A percentile compares a stretch with the other conserved stretches of the same genome.
Conservation (phyloP, 495 filamentous ascomycete species). For the Tuber brumale region DNA sequence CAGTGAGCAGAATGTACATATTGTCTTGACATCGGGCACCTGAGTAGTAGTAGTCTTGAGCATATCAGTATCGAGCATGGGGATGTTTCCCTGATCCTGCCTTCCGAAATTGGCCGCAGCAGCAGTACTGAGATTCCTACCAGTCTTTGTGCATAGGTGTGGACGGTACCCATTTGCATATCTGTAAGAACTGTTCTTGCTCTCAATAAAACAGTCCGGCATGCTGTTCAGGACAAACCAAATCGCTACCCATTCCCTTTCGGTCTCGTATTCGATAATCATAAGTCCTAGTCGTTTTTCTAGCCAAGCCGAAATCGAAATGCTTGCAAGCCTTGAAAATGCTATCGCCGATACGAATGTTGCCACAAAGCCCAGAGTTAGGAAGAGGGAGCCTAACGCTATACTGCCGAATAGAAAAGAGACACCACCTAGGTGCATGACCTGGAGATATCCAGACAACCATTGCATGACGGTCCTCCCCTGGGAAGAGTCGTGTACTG, state of each 20-base stretch:
- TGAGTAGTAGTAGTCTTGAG: no score
- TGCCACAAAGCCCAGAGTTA: slow-evolving; percentile 11
- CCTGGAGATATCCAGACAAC: slow-evolving; percentile 3
- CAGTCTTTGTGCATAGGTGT: no score
- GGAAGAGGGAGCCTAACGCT: slow-evolving; percentile 4
- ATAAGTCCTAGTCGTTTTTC: slow-evolving; percentile 5
- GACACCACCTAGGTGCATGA: not conserved
- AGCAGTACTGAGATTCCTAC: no score
- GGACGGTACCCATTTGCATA: slow-evolving; percentile 10
- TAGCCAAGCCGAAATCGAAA: slow-evolving; percentile 5
- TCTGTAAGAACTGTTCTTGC: slow-evolving; percentile 5
- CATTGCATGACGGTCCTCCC: not conserved
- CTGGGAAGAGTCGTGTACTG: not conserved
- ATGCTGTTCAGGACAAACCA: not conserved
- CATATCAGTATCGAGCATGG: no score
- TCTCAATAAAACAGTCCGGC: slow-evolving; percentile 15
- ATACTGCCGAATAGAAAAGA: slow-evolving; percentile 25
- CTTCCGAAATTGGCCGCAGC: no score
- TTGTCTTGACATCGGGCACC: no score
- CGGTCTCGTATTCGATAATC: slow-evolving; percentile 13
- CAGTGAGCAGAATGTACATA: no score
- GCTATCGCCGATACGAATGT: slow-evolving; percentile 7
- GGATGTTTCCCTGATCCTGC: no score
- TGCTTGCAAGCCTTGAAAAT: slow-evolving; percentile 11
- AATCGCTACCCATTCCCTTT: not conserved